A percentile compares a stretch with the other conserved stretches of the same genome.
These are phyloP conservation scores for Kentomonas sorsogonicus DNA, from an alignment of 208 protist genomes.

Conservation along the genomic window DNA sequence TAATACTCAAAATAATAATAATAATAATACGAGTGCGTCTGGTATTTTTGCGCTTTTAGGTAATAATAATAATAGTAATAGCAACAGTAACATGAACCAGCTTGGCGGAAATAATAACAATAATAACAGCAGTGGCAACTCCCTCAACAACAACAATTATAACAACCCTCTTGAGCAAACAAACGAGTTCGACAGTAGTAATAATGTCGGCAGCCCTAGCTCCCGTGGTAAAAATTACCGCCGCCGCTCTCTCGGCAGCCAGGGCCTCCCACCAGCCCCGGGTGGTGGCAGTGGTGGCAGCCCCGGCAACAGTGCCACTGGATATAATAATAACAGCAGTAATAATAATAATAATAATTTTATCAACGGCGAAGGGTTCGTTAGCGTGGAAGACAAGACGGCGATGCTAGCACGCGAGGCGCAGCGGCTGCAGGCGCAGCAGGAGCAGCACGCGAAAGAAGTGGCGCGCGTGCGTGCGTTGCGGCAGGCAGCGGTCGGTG, in stretches of 20 bases:
- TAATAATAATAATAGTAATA: slow-evolving; percentile 3
- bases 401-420: slow-evolving; percentile 50
- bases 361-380: slow-evolving; percentile 13
- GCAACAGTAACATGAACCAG: background rate
- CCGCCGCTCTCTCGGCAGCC: no score
- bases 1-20: no score
- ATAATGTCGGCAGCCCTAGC: no score
- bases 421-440: slow-evolving; percentile 38
- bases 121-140: no score
- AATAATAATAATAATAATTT: slow-evolving; percentile 1
- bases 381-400: slow-evolving; percentile 72
- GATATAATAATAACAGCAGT: background rate
- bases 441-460: slow-evolving; percentile 38
- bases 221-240: no score
- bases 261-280: no score
- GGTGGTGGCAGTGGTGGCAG: background rate
- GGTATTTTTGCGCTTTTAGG: no score
- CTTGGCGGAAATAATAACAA: no score
- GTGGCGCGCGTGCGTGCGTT: slow-evolving; percentile 54
- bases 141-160: no score
- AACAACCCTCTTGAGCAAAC: no score
- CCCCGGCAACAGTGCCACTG: background rate
- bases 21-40: no score
- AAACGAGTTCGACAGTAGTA: no score
- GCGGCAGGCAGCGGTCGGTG: slow-evolving; percentile 68